These are phyloP conservation scores for Colletotrichum sp. DNA, from an alignment of 2,329 filamentous ascomycete genomes.

Conservation along the genomic window DNA sequence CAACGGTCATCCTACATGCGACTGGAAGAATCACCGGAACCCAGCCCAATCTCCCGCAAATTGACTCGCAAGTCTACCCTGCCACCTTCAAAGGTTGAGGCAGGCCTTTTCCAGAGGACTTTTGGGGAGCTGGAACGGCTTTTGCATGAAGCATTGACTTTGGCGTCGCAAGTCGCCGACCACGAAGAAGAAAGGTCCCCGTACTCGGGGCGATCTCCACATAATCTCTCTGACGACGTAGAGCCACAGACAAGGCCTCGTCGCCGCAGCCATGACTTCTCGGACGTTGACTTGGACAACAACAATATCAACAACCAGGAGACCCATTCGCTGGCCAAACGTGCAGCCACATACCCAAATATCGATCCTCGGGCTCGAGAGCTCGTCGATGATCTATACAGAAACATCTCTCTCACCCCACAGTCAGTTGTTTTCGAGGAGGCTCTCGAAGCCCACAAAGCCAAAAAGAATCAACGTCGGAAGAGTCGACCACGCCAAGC, in stretches of 20 bases:
- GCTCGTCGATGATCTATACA: slow-evolving; percentile 18
- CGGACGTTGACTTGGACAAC: background rate
- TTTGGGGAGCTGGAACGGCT: slow-evolving; percentile 51
- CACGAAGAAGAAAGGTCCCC: slow-evolving; percentile 26
- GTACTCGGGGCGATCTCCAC: background rate
- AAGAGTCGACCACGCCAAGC: background rate
- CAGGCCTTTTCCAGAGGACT: slow-evolving; percentile 36
- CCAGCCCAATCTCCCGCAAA: background rate
- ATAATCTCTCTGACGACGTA: background rate
- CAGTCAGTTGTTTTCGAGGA: background rate
- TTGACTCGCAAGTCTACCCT: slow-evolving; percentile 19
- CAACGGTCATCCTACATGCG: background rate
- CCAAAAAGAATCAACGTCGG: background rate
- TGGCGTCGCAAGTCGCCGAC: slow-evolving; percentile 46
- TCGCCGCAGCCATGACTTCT: background rate
- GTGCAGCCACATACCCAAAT: background rate
- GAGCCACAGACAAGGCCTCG: background rate
- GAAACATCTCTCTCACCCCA: slow-evolving; percentile 10
- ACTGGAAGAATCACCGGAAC: background rate
- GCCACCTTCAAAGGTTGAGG: slow-evolving; percentile 19
- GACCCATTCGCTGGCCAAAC: background rate
- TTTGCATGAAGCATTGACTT: slow-evolving; percentile 48
- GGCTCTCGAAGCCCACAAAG: background rate
- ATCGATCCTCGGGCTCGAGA: slow-evolving; percentile 25
- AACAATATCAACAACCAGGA: background rate